A percentile compares a stretch with the other conserved stretches of the same genome.
Evolutionary conservation across 2,329 filamentous ascomycete species (phyloP).

Genomic region (Arthroderma sp.): DNA sequence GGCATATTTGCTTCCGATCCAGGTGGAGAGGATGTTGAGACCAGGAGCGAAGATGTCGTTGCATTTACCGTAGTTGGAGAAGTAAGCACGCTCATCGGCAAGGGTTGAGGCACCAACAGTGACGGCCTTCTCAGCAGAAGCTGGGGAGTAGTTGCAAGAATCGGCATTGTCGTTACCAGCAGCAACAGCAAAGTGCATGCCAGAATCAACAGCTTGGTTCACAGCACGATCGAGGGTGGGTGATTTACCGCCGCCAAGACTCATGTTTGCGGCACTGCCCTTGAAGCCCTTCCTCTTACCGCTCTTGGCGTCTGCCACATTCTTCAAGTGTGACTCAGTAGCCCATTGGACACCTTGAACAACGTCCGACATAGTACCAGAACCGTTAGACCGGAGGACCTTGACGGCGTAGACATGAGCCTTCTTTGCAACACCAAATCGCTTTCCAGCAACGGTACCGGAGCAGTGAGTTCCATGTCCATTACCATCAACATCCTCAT

Average conservation of each 20-base stretch:
- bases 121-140: slow-evolving; percentile 78
- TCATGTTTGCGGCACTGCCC: slow-evolving; percentile 99
- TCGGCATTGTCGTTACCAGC: slow-evolving; percentile 98
- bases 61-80: slow-evolving; percentile 99
- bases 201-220: slow-evolving; percentile 80
- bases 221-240: slow-evolving; percentile 80
- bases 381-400: slow-evolving; percentile 93
- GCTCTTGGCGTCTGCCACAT: slow-evolving; percentile 65
- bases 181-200: slow-evolving; percentile 94
- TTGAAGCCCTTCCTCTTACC: slow-evolving; percentile 95
- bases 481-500: slow-evolving; percentile 86
- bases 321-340: slow-evolving; percentile 62
- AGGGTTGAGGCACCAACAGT: slow-evolving; percentile 93
- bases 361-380: slow-evolving; percentile 96
- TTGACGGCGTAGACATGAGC: slow-evolving; percentile 94
- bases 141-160: slow-evolving; percentile 98
- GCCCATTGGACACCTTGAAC: slow-evolving; percentile 97
- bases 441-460: slow-evolving; percentile 92
- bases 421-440: slow-evolving; percentile 99
- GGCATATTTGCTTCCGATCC: slow-evolving; percentile 92
- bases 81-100: slow-evolving; percentile 92
- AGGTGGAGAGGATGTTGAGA: slow-evolving; percentile 93
- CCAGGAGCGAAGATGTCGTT: slow-evolving; percentile 98
- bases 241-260: slow-evolving; percentile 94
- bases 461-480: slow-evolving; percentile 99